Conservation (phyloP, 345 rosid species). For the Balakata baccata region DNA sequence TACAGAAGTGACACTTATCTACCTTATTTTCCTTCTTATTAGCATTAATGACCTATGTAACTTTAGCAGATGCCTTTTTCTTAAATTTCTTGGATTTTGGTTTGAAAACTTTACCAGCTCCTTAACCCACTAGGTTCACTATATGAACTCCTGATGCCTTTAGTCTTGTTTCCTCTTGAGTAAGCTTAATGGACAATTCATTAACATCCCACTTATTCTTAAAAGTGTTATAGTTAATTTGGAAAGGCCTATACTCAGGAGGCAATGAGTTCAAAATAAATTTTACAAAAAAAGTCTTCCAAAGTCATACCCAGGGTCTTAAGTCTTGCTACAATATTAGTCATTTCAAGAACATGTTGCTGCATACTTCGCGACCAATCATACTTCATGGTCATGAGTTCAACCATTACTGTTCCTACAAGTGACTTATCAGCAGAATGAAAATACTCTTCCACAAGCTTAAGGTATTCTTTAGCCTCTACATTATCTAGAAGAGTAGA, state of each 20-base stretch:
- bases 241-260: constrained; percentile 15
- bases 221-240: constrained; percentile 24
- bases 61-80: too few species aligned
- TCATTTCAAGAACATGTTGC: background rate
- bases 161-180: constrained; percentile 15
- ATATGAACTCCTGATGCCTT: too few species aligned
- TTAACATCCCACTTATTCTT: constrained; percentile 6
- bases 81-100: too few species aligned
- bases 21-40: too few species aligned
- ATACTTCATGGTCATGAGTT: background rate
- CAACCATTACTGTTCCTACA: background rate
- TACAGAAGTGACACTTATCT: too few species aligned
- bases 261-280: constrained; percentile 17
- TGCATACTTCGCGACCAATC: background rate
- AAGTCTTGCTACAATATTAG: background rate
- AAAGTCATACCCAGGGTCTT: too few species aligned
- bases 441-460: background rate
- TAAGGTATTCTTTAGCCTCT: background rate
- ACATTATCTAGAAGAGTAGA: background rate
- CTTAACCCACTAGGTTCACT: too few species aligned
- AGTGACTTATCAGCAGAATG: background rate
- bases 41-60: too few species aligned
- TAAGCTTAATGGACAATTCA: constrained; percentile 17
- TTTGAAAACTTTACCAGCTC: too few species aligned
- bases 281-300: too few species aligned